Percentiles rank a stretch among this genome's conserved stretches.
phyloP scores from a whole-genome alignment of 2,329 filamentous ascomycete genomes.

The Colletotrichum viniferum region DNA sequence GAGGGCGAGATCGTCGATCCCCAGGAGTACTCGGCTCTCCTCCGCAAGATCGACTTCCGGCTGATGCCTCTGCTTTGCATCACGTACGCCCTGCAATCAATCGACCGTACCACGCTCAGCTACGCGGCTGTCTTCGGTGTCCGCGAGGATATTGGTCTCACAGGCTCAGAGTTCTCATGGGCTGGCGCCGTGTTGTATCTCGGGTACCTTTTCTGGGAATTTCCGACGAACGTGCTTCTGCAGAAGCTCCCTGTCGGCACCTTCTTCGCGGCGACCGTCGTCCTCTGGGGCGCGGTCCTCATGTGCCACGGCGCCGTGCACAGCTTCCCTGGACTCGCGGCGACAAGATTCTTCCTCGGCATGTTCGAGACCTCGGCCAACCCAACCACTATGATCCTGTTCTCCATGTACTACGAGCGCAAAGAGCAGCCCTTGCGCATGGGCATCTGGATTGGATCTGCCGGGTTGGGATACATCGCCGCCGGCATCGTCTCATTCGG shows the following conservation, averaged over 20 bases:
- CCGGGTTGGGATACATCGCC: constrained; percentile 60
- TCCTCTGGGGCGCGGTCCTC: constrained; percentile 49
- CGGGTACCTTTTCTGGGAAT: constrained; percentile 65
- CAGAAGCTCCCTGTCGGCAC: constrained; percentile 37
- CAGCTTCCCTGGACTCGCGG: constrained; percentile 20
- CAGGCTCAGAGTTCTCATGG: constrained; percentile 59
- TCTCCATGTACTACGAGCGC: constrained; percentile 50
- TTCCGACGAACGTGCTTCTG: constrained; percentile 61
- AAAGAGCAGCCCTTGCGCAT: constrained; percentile 66
- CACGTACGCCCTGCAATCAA: constrained; percentile 24
- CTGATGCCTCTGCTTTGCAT: constrained; percentile 28
- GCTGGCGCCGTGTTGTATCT: constrained; percentile 63
- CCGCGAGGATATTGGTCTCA: constrained; percentile 51
- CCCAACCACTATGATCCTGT: constrained; percentile 50
- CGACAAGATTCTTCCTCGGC: constrained; percentile 24
- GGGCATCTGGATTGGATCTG: constrained; percentile 69
- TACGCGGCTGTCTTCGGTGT: constrained; percentile 62
- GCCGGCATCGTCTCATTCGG: constrained; percentile 61
- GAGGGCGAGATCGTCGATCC: constrained; percentile 1
- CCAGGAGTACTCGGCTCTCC: background rate
- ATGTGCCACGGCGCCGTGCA: constrained; percentile 28
- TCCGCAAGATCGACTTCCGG: constrained; percentile 24
- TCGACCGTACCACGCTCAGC: constrained; percentile 4
- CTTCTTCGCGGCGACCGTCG: constrained; percentile 26
- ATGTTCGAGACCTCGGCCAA: constrained; percentile 33